phyloP scores from a whole-genome alignment of 306 rosid genomes.

The Cucurbita maxima region DNA sequence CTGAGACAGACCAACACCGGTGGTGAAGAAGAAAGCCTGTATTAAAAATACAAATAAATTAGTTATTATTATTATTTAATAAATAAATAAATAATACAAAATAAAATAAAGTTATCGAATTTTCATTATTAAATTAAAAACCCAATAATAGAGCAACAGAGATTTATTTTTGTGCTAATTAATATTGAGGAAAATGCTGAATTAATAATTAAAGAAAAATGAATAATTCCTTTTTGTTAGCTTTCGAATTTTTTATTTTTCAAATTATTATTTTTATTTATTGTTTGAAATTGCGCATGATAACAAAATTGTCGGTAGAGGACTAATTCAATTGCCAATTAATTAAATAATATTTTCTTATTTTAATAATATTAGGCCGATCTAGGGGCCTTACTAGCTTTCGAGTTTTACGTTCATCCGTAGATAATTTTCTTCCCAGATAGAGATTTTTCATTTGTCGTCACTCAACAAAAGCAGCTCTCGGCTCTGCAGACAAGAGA shows the following conservation, averaged over 20 bases:
- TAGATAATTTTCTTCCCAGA: no score
- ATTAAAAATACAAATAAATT: neutral
- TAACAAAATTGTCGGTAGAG: neutral
- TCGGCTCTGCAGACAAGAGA: no score
- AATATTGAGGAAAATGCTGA: neutral
- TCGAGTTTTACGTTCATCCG: no score
- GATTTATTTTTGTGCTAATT: neutral
- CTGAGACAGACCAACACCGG: neutral
- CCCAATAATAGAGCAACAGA: neutral
- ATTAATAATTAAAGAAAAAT: neutral
- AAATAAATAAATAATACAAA: neutral
- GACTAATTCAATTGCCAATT: neutral
- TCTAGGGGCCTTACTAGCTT: no score
- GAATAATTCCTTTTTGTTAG: neutral
- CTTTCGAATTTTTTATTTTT: no score
- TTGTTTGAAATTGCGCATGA: neutral
- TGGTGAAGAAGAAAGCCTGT: conserved; percentile 2
- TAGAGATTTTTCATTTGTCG: no score
- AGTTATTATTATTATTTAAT: neutral
- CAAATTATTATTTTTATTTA: neutral
- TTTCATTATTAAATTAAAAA: neutral
- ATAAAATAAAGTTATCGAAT: neutral
- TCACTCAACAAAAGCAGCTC: no score
- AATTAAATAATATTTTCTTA: neutral
- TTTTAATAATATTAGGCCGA: no score